Evolutionary conservation across 192 early-diverging fungal genomes (phyloP), one percentile per base, ranked within the genome.

Genomic region (Coemansia sp.): DNA sequence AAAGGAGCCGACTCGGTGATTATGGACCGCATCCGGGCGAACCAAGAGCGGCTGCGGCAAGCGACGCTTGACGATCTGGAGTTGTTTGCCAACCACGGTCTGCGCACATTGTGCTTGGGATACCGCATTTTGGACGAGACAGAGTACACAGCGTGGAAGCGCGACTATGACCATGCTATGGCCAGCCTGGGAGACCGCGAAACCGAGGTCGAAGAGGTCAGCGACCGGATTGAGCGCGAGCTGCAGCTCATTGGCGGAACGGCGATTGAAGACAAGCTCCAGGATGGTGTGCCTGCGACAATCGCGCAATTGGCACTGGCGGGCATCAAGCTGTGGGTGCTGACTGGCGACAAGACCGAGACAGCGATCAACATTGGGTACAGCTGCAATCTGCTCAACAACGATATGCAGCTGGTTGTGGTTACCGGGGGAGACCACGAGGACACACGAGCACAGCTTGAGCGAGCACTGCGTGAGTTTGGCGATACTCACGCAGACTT

Each of bases 281-380:
- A 98, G 72, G 94, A 94, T n/a, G 94, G 93, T 61, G 96, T 98
- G 3, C 95, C 96, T 6, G 93, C 94, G 60, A 90, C 91, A 43
- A 97, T 98, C 63, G 87, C 88, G 2, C 86, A 87, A 27, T 72
- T 98, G 54, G 83, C 89, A 2, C 82, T 83, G 47, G 95, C 95
- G 0, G 94, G 94, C 17, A 92, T 97, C 65, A 94, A 95, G 76
- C 75, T 97, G 38, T 98, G 96, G 95, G 94, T 98, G 39, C 81
- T 97, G 59, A 98, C 96, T 0, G 96, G 94, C 17, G 95, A 98
- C 82, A 98, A 98, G 78, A 89, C 91, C 49, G 95, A 97, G 65
- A 98, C 96, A 0, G 96, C 96, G 2, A 96, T 98, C 72, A 96
- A 96, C 69, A 98, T 98, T 81, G 96, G 95, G 15, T 92, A 92